A percentile compares a stretch with the other conserved stretches of the same genome.
phyloP scores from a whole-genome alignment of 176 grass and related monocot genomes.

The Eragrostis nindensis region DNA sequence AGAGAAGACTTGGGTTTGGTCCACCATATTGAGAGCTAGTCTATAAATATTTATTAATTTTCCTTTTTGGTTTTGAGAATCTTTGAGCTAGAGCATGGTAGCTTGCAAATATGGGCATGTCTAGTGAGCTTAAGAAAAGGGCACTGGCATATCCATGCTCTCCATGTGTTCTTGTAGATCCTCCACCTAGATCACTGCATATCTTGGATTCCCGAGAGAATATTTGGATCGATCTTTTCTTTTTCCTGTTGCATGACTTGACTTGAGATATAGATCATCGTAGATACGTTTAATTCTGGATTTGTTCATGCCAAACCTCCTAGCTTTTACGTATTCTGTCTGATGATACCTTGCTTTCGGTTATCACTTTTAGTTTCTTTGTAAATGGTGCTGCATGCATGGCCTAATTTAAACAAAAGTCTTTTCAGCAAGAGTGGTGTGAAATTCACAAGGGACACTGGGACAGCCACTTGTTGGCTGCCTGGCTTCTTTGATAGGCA shows the following conservation, averaged over 20 bases:
- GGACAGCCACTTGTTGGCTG: conserved; percentile 25
- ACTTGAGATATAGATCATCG: conserved; percentile 24
- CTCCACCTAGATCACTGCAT: conserved; percentile 38
- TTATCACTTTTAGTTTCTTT: conserved; percentile 30
- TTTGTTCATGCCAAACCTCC: conserved; percentile 54
- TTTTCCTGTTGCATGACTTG: conserved; percentile 37
- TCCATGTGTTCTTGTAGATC: conserved; percentile 32
- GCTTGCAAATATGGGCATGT: conserved; percentile 26
- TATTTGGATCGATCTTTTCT: neutral
- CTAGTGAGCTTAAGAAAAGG: conserved; percentile 11
- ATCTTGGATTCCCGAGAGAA: conserved; percentile 33
- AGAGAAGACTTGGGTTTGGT: conserved; percentile 27
- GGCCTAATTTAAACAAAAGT: conserved; percentile 21
- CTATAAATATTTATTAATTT: neutral
- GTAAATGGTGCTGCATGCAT: conserved; percentile 34
- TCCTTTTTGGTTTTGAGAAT: conserved; percentile 9
- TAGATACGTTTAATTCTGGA: conserved; percentile 21
- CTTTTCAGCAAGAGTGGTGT: conserved; percentile 13
- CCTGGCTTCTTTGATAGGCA: conserved; percentile 9
- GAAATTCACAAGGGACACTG: conserved; percentile 37
- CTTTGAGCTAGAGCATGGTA: conserved; percentile 29
- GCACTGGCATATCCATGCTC: neutral
- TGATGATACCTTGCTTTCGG: conserved; percentile 46
- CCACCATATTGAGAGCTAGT: conserved; percentile 15
- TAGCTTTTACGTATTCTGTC: conserved; percentile 45